These are phyloP conservation scores for Zychaea mexicana DNA, from an alignment of 371 early-diverging fungal species.

Conservation along the genomic window DNA sequence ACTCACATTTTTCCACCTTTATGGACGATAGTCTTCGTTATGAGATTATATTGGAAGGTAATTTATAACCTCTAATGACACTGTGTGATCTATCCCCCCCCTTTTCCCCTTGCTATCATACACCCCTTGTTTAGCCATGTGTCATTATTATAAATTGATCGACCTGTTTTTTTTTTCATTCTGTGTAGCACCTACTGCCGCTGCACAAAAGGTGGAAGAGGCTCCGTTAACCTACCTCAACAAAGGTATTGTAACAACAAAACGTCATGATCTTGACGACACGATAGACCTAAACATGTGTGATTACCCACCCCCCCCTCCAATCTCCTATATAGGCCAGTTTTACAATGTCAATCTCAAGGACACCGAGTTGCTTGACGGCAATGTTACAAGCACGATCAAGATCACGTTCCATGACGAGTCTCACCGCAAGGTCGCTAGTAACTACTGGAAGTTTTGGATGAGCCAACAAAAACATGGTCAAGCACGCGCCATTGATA, in stretches of 20 bases:
- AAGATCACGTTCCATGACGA: constrained; percentile 77
- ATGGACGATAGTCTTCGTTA: constrained; percentile 18
- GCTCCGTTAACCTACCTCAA: constrained; percentile 61
- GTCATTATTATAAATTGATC: background rate
- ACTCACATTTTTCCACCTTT: background rate
- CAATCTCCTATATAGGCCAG: constrained; percentile 42
- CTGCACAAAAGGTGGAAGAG: constrained; percentile 57
- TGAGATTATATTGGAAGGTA: constrained; percentile 31
- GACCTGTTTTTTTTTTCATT: constrained; percentile 7
- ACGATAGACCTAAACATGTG: too few species aligned
- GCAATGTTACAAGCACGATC: constrained; percentile 58
- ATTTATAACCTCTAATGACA: background rate
- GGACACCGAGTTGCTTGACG: constrained; percentile 49
- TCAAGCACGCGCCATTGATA: constrained; percentile 62
- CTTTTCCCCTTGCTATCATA: background rate
- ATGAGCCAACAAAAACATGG: constrained; percentile 67
- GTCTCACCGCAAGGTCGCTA: constrained; percentile 69
- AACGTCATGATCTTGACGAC: too few species aligned
- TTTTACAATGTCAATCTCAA: constrained; percentile 52
- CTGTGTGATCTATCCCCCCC: background rate
- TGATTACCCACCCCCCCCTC: background rate
- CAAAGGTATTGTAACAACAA: constrained; percentile 38
- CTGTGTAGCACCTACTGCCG: constrained; percentile 51
- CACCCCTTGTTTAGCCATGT: constrained; percentile 1
- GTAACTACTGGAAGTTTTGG: constrained; percentile 81